These are phyloP conservation scores for Phoma sp. DNA, from an alignment of 2,329 filamentous ascomycete genomes.

Conservation along the genomic window DNA sequence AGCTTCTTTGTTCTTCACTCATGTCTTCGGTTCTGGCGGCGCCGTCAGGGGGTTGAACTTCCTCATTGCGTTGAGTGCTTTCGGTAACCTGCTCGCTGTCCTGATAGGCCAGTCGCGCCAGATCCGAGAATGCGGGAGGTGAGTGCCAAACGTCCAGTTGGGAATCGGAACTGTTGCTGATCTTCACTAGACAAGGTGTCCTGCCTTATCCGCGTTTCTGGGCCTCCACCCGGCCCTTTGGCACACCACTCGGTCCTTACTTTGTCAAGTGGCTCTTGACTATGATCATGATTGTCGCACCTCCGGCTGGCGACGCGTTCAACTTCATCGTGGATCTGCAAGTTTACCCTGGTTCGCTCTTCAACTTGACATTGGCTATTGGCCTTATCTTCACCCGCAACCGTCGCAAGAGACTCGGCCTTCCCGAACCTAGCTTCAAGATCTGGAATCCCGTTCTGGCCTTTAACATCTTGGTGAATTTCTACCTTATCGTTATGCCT, in stretches of 20 bases:
- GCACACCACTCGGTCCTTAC: conserved; percentile 66
- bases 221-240: conserved; percentile 67
- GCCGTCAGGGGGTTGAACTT: conserved; percentile 63
- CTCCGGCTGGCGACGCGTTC: conserved; percentile 68
- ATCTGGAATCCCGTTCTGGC: conserved; percentile 65
- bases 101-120: conserved; percentile 62
- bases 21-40: conserved; percentile 59
- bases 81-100: conserved; percentile 65
- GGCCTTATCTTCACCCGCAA: conserved; percentile 66
- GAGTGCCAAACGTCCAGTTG: not conserved
- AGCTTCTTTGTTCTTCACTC: conserved; percentile 63
- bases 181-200: conserved; percentile 59
- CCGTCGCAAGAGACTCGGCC: conserved; percentile 58
- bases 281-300: conserved; percentile 65
- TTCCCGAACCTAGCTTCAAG: conserved; percentile 60
- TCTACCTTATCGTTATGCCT: conserved; percentile 70
- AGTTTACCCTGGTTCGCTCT: conserved; percentile 65
- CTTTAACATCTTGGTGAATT: conserved; percentile 65
- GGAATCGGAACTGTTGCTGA: not conserved
- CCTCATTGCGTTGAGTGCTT: conserved; percentile 63
- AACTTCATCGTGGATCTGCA: conserved; percentile 66
- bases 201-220: conserved; percentile 67
- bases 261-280: conserved; percentile 64
- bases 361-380: conserved; percentile 62
- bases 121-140: conserved; percentile 65